These are phyloP conservation scores for Carex scoparia DNA, from an alignment of 176 grass and related monocot species.

Conservation along the genomic window DNA sequence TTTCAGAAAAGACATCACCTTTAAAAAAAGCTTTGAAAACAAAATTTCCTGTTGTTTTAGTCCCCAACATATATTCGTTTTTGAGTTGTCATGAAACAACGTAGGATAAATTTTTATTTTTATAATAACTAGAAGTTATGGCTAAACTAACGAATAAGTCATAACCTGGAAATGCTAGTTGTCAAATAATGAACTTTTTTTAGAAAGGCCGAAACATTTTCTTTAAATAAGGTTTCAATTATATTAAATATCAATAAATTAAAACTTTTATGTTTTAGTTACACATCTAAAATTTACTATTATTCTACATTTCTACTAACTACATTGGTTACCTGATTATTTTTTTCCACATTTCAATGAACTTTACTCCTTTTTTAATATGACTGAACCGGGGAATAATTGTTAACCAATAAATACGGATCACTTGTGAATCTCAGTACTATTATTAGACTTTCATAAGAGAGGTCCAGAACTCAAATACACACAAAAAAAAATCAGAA, in stretches of 20 bases:
- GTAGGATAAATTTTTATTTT: too few species aligned
- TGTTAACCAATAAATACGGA: neutral
- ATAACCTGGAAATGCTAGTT: neutral
- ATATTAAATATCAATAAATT: neutral
- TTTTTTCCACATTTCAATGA: neutral
- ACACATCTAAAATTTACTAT: too few species aligned
- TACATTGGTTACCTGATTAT: neutral
- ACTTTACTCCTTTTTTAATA: neutral
- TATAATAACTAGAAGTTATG: too few species aligned
- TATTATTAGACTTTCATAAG: neutral
- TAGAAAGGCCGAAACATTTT: neutral
- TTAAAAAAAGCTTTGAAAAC: too few species aligned
- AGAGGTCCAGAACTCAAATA: neutral
- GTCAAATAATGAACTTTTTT: neutral
- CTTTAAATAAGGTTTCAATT: neutral
- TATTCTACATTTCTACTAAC: too few species aligned
- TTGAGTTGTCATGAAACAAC: too few species aligned
- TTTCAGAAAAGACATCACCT: neutral
- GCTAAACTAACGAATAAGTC: too few species aligned
- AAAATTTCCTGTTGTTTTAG: too few species aligned
- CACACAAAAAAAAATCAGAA: neutral
- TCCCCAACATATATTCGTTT: too few species aligned
- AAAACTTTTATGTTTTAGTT: too few species aligned
- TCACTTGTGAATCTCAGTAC: neutral
- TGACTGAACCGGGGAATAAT: neutral